Conservation (phyloP, 2,329 filamentous ascomycete species). For the Aureobasidium sp. region DNA sequence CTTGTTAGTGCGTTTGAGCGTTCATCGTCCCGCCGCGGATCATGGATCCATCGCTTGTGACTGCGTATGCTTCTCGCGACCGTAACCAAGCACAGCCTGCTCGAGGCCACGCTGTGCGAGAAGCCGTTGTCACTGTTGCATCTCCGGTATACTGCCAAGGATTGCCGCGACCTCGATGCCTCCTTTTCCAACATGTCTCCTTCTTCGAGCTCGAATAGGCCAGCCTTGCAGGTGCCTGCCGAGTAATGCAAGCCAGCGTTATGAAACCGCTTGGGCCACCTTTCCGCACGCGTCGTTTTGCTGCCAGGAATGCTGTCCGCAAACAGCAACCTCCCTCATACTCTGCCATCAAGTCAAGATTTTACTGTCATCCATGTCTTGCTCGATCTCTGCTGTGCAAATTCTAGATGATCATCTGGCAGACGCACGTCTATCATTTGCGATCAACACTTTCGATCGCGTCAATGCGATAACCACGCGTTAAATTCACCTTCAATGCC, state of each 20-base stretch:
- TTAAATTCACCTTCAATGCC: neutral
- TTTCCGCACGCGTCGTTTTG: constrained; percentile 12
- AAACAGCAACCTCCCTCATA: constrained; percentile 5
- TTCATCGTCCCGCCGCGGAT: constrained; percentile 8
- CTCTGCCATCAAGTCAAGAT: neutral
- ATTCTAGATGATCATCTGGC: neutral
- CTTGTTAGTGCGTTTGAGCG: constrained; percentile 4
- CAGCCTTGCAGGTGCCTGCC: too few relatives aligned
- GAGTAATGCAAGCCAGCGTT: constrained; percentile 8
- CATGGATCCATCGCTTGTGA: constrained; percentile 8
- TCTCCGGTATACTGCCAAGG: neutral
- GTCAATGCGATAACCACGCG: constrained; percentile 5
- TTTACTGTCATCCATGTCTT: neutral
- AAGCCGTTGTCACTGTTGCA: neutral
- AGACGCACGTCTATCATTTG: neutral
- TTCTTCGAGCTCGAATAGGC: neutral
- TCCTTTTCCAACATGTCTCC: neutral
- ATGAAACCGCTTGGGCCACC: constrained; percentile 10
- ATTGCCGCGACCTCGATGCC: neutral
- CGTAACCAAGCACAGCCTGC: neutral
- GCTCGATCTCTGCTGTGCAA: neutral
- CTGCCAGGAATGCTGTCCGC: constrained; percentile 11
- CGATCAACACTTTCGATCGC: neutral
- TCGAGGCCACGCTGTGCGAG: neutral
- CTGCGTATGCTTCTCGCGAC: neutral